phyloP scores from a whole-genome alignment of 768 basidiomycete species.

The Amyloporia xantha region DNA sequence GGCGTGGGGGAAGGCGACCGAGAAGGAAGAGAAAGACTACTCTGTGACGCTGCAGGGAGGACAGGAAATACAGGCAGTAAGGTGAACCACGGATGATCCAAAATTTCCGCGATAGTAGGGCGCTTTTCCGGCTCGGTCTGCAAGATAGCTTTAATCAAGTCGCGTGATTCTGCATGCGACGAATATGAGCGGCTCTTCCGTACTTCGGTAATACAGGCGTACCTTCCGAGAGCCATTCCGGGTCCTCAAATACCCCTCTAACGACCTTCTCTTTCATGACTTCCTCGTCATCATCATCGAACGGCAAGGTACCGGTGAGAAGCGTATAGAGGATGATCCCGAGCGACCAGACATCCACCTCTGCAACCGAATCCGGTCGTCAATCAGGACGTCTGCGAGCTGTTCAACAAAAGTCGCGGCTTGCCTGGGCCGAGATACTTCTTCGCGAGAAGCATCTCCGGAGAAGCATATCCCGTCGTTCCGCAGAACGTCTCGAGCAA shows the following conservation, averaged over 20 bases:
- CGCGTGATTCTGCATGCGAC: constrained; percentile 62
- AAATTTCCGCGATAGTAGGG: constrained; percentile 75
- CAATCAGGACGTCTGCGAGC: neutral
- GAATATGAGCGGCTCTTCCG: neutral
- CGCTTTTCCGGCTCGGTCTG: constrained; percentile 72
- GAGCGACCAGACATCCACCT: constrained; percentile 95
- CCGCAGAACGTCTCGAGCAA: constrained; percentile 94
- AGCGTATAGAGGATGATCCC: constrained; percentile 89
- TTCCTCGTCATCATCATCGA: constrained; percentile 83
- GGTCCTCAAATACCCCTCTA: constrained; percentile 83
- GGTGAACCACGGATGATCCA: constrained; percentile 82
- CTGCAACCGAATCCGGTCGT: no score
- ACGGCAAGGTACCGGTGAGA: constrained; percentile 84
- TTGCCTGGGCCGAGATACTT: constrained; percentile 86
- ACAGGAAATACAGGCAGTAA: constrained; percentile 6
- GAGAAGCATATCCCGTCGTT: constrained; percentile 89
- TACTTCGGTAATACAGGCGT: constrained; percentile 12
- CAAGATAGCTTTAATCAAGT: constrained; percentile 73
- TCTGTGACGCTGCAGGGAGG: constrained; percentile 7
- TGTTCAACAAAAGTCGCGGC: neutral
- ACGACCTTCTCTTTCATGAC: constrained; percentile 83
- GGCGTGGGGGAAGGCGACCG: constrained; percentile 27
- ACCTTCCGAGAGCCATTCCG: constrained; percentile 88
- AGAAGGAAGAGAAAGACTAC: constrained; percentile 20
- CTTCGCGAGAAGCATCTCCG: constrained; percentile 84